Conservation (phyloP, 768 basidiomycete genomes). For the Mycena galericulata region DNA sequence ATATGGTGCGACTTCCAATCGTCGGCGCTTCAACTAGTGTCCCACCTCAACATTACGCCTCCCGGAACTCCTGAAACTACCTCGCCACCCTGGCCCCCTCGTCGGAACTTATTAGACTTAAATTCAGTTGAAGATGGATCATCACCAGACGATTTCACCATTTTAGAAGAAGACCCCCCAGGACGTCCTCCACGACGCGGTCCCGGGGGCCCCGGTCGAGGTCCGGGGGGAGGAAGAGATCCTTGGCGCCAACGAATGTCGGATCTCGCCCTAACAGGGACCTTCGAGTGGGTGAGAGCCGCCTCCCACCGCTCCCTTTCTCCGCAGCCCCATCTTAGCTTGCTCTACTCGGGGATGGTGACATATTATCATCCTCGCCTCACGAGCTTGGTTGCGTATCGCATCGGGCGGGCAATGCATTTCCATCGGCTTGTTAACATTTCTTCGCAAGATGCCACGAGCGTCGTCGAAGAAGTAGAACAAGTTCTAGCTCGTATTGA, state of each 20-base stretch:
- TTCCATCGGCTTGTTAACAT: constrained; percentile 33
- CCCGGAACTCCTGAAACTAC: constrained; percentile 33
- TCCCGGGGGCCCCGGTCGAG: constrained; percentile 21
- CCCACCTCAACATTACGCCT: constrained; percentile 41
- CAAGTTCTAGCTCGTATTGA: constrained; percentile 17
- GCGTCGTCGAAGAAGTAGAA: constrained; percentile 34
- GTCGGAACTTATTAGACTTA: constrained; percentile 2
- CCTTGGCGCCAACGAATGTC: constrained; percentile 25
- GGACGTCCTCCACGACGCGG: constrained; percentile 22
- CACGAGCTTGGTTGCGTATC: constrained; percentile 29
- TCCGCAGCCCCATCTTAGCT: constrained; percentile 34
- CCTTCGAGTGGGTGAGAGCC: constrained; percentile 37
- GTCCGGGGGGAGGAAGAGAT: constrained; percentile 15
- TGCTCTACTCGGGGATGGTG: constrained; percentile 32
- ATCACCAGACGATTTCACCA: neutral
- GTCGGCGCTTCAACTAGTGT: constrained; percentile 34
- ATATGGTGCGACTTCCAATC: constrained; percentile 41
- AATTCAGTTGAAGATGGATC: neutral
- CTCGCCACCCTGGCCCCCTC: constrained; percentile 18
- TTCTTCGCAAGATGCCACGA: constrained; percentile 33
- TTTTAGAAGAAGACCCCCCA: constrained; percentile 19
- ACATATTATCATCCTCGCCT: constrained; percentile 38
- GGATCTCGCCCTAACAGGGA: constrained; percentile 28
- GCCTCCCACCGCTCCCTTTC: constrained; percentile 32
- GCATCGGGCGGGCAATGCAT: constrained; percentile 30